These are phyloP conservation scores for Arabidopsis lyrata DNA, from an alignment of 441 rosid species.

Conservation along the genomic window DNA sequence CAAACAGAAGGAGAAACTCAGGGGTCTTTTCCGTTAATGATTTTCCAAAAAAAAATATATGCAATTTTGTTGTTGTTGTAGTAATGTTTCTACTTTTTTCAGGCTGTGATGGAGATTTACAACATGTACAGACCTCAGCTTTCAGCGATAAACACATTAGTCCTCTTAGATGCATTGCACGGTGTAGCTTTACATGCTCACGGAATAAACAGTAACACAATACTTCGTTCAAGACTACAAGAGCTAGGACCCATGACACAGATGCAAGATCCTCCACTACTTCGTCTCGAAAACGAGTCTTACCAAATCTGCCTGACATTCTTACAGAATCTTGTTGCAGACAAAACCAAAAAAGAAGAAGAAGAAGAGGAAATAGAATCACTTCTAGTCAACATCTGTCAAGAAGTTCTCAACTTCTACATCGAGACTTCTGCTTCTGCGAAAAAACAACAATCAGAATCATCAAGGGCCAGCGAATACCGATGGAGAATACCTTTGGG, in stretches of 20 bases:
- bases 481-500: slow-evolving; percentile 89
- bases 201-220: slow-evolving; percentile 67
- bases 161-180: slow-evolving; percentile 85
- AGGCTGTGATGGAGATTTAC: slow-evolving; percentile 99
- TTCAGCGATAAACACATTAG: slow-evolving; percentile 74
- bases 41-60: not conserved
- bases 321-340: slow-evolving; percentile 79
- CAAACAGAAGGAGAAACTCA: not conserved
- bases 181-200: slow-evolving; percentile 89
- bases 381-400: slow-evolving; percentile 73
- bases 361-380: slow-evolving; percentile 78
- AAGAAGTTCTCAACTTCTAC: slow-evolving; percentile 79
- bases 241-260: slow-evolving; percentile 94
- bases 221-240: slow-evolving; percentile 81
- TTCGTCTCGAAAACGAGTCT: slow-evolving; percentile 98
- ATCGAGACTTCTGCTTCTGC: slow-evolving; percentile 62
- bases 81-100: slow-evolving; percentile 34
- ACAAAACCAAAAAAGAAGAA: slow-evolving; percentile 52
- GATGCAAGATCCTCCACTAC: slow-evolving; percentile 98
- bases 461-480: slow-evolving; percentile 49
- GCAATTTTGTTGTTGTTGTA: not conserved
- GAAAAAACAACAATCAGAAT: slow-evolving; percentile 47
- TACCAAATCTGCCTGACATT: slow-evolving; percentile 94
- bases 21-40: not conserved
- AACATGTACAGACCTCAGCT: slow-evolving; percentile 83